These are phyloP conservation scores for Solanum hybrid DNA, from an alignment of 305 asterid species.

Conservation along the genomic window DNA sequence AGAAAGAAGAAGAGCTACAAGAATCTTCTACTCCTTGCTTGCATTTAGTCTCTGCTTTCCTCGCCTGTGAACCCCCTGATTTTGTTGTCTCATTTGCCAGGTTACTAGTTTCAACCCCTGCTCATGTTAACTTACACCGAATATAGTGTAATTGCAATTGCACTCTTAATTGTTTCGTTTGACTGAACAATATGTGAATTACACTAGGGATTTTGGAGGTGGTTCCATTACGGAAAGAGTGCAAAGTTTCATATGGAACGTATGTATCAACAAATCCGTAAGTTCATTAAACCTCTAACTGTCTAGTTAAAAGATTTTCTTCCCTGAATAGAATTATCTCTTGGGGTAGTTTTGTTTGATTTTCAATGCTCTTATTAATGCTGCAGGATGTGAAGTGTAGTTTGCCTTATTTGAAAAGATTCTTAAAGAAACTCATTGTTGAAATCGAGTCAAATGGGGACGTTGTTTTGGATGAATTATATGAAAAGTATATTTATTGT, in stretches of 20 bases:
- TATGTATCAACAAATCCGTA: conserved; percentile 52
- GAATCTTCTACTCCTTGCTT: conserved; percentile 22
- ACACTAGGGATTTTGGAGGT: conserved; percentile 56
- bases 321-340: neutral
- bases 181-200: neutral
- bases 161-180: neutral
- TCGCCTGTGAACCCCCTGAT: conserved; percentile 64
- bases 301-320: neutral
- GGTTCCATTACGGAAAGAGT: conserved; percentile 56
- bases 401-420: conserved; percentile 50
- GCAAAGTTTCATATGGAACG: conserved; percentile 65
- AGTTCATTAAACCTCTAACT: conserved; percentile 11
- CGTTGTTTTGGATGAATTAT: conserved; percentile 64
- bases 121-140: neutral
- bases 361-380: neutral
- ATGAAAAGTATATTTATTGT: conserved; percentile 52
- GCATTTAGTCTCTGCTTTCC: conserved; percentile 56
- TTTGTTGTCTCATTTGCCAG: conserved; percentile 65
- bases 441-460: conserved; percentile 66
- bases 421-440: conserved; percentile 63
- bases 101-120: conserved; percentile 18
- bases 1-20: conserved; percentile 20
- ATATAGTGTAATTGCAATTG: neutral
- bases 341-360: neutral
- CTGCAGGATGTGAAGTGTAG: conserved; percentile 45